Base-by-base conservation (phyloP, 2,329 filamentous ascomycete species). In the Ophiostoma novo-ulmi region DNA sequence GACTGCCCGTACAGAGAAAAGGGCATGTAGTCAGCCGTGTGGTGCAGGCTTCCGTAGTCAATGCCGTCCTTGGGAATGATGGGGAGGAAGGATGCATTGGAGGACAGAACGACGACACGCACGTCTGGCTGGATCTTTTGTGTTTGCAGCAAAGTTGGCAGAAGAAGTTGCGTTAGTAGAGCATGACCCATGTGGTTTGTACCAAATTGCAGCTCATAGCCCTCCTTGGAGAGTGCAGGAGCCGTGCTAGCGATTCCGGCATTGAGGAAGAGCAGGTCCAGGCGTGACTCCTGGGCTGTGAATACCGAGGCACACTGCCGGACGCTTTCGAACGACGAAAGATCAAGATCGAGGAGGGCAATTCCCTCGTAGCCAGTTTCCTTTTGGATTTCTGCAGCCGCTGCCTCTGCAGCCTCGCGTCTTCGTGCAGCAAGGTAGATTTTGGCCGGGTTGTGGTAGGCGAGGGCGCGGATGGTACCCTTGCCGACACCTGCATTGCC, bases 151-250 rank as follows among this genome's bases (percentile, higher is more conserved):
- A 79, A 73, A 5, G 75, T 58, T 1, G 77, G 77, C 6, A 76
- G 69, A 13, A 83, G 74, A 1, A 80, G 76, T 65, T 80, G 78
- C 48, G 77, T 78, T 1, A 85, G 77, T 0, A 82, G 76, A 1
- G 81, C 81, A 70, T 84, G 82, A 26, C 82, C 82, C 26, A 85
- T 72, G 75, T 84, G 81, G 73, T 85, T 85, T 8, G 80, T 82
- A 8, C 79, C 82, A 72, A 84, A 83, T 70, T 83, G 80, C 10
- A 80, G 72, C 74, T 85, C 83, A 75, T 83, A 85, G 36, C 82
- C 82, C 11, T 84, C 80, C 8, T 74, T 71, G 1, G 81, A 82
- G 8, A 79, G 73, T 2, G 74, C 76, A 0, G 79, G 73, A 1
- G 80, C 77, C 6, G 73, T 70, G 7, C 76, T 78, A 78, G 83